Evolutionary conservation across 306 rosid genomes (phyloP), one percentile per base, ranked within the genome.

Genomic region (Begonia loranthoides): DNA sequence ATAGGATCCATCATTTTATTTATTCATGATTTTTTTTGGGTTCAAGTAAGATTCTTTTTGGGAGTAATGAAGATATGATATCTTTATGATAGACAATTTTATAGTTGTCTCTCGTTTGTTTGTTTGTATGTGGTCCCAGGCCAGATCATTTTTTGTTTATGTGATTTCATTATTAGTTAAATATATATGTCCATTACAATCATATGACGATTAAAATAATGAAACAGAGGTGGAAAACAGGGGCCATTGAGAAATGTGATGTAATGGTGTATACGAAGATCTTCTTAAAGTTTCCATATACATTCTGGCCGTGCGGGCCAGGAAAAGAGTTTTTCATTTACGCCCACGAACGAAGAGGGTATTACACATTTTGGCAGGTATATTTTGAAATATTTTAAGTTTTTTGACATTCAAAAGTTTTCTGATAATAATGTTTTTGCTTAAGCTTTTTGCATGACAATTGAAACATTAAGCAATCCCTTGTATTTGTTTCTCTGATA

Each of bases 311-410:
- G 12, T 70, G 87, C 76, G 94, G 87, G 41, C 86, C 92, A 16
- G 95, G 73, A 43, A 80, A 90, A 70, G 99, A 90, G 79, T 90
- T 90, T 70, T 90, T 90, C 74, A 78, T 90, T 58, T 90, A 85
- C 73, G 99, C 99, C 65, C 95, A 90, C 62, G 99, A 90, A 61
- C 57, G 76, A 46, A 76, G 99, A 74, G 99, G 99, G 64, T 85
- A 90, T 70, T 90, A 80, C 80, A 90, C 99, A 56, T 90, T 90
- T 83, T 90, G 99, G 99, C 99, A 90, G 99, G 99, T 90, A 65
- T 41, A 74, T 56, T 57, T 3, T 28, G 34, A 28, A 28, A 28
- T 28, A 28, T 28, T 28, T 28, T n/a, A n/a, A n/a, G n/a, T 28
- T 28, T 28, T 28, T 6, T 28, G 34, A 28, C 34, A 28, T 28